Evolutionary conservation across 2,329 filamentous ascomycete genomes (phyloP), one percentile per base, ranked within the genome.

Genomic region (Penicillium psychrosexuale): DNA sequence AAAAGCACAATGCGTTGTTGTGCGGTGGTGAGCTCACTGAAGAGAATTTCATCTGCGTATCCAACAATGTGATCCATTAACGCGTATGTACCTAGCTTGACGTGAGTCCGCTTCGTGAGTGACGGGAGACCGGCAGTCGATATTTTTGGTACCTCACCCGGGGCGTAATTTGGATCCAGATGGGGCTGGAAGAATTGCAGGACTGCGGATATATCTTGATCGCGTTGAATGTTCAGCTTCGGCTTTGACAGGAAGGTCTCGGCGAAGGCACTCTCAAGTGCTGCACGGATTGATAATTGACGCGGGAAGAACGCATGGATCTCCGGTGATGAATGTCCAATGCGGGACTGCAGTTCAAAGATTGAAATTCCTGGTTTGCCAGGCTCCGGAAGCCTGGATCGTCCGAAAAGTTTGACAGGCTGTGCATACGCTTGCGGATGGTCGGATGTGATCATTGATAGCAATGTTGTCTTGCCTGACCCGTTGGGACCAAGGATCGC

Each of bases 381-480:
- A 0, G 83, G 82, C 52, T 88, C 84, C 0, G 93, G 91, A 0
- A 97, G 79, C 19, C 94, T 84, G 51, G 87, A 88, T 22, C 85
- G 85, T 0, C 91, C 91, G 69, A 99, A 97, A 13, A 97, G 80
- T 63, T 84, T 87, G 57, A 99, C 87, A 0, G 93, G 92, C 24
- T 92, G 83, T 0, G 90, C 90, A 71, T 97, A 99, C 0, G 92
- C 86, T 72, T 97, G 93, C 0, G 94, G 94, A 66, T 99, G 94
- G 67, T 99, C 94, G 1, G 93, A 97, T 56, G 90, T 95, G 56
- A 99, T 89, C 6, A 99, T 81, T 5, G 91, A 94, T 28, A 97
- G 83, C 37, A 99, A 82, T 0, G 94, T 99, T 0, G 94, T 99
- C 77, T 99, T 99, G 17, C 94, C 94, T 0, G 91, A 96, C 12